Conservation (phyloP, 495 filamentous ascomycete species). For the Clohesyomyces aquaticus region DNA sequence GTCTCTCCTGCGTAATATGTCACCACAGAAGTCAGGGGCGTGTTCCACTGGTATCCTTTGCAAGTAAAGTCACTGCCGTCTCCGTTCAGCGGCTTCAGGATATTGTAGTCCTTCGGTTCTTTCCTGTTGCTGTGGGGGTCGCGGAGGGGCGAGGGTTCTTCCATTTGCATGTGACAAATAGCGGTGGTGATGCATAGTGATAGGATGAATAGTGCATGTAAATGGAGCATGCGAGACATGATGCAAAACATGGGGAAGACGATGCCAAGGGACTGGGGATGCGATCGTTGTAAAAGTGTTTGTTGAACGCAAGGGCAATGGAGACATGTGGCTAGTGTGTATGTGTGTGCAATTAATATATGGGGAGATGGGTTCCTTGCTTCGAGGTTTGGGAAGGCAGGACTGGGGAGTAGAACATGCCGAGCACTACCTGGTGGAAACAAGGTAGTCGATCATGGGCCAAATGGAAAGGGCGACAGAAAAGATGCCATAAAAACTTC, state of each 20-base stretch:
- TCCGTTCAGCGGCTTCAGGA: constrained; percentile 57
- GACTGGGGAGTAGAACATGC: too few relatives aligned
- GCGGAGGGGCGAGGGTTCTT: constrained; percentile 57
- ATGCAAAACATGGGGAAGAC: constrained; percentile 8
- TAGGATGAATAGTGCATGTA: constrained; percentile 26
- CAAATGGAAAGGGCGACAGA: too few relatives aligned
- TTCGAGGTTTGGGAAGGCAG: too few relatives aligned
- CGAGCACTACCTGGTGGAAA: too few relatives aligned
- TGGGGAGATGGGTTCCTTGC: background rate
- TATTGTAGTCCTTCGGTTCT: constrained; percentile 60
- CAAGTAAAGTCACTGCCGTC: constrained; percentile 63
- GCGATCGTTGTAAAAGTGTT: background rate
- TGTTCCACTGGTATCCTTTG: constrained; percentile 66
- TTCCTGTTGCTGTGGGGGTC: constrained; percentile 44
- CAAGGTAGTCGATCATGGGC: too few relatives aligned
- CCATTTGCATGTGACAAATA: constrained; percentile 62
- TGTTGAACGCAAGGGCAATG: constrained; percentile 20
- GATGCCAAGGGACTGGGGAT: background rate
- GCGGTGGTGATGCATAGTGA: background rate
- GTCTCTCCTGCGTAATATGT: constrained; percentile 59
- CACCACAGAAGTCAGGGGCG: constrained; percentile 52
- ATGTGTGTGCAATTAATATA: too few relatives aligned
- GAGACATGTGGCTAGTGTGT: too few relatives aligned
- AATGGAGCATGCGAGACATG: constrained; percentile 23
- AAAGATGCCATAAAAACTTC: constrained; percentile 5